Conservation (phyloP, 352 stramenopile species). For the Phytophthora lateralis region DNA sequence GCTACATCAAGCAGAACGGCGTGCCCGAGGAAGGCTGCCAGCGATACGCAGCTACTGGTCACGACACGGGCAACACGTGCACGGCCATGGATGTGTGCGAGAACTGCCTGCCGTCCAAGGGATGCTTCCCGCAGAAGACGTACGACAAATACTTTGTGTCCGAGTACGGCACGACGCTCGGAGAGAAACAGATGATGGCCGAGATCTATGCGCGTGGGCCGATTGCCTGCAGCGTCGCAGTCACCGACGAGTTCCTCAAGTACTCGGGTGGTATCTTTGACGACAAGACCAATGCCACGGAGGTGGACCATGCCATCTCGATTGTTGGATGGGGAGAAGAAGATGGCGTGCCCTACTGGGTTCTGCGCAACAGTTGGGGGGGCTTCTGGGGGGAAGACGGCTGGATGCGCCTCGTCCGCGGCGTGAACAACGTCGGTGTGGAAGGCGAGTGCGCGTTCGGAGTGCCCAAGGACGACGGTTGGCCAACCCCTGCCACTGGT, state of each 20-base stretch:
- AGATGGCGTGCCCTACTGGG: conserved; percentile 91
- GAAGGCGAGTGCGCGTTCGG: conserved; percentile 94
- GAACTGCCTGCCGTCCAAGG: conserved; percentile 88
- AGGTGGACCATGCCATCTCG: conserved; percentile 93
- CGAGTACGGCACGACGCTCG: conserved; percentile 93
- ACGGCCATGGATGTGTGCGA: conserved; percentile 90
- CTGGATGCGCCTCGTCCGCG: conserved; percentile 93
- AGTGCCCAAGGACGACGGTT: conserved; percentile 82
- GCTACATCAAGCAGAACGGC: conserved; percentile 90
- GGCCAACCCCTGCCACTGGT: conserved; percentile 57
- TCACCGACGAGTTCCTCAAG: conserved; percentile 85
- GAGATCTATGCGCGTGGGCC: conserved; percentile 96
- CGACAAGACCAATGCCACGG: conserved; percentile 82
- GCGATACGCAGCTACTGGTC: conserved; percentile 91
- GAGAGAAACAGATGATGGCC: conserved; percentile 94
- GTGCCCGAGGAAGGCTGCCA: conserved; percentile 96
- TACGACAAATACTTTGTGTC: conserved; percentile 96
- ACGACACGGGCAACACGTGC: conserved; percentile 92
- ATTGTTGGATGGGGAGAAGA: conserved; percentile 96
- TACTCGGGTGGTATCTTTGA: conserved; percentile 95
- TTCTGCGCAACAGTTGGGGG: conserved; percentile 96
- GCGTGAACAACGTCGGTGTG: conserved; percentile 94
- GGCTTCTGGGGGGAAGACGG: conserved; percentile 96
- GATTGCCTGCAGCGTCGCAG: conserved; percentile 94
- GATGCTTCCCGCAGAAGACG: conserved; percentile 87